Evolutionary conservation across 352 stramenopile species (phyloP).

Genomic region (Phytophthora ohioensis): DNA sequence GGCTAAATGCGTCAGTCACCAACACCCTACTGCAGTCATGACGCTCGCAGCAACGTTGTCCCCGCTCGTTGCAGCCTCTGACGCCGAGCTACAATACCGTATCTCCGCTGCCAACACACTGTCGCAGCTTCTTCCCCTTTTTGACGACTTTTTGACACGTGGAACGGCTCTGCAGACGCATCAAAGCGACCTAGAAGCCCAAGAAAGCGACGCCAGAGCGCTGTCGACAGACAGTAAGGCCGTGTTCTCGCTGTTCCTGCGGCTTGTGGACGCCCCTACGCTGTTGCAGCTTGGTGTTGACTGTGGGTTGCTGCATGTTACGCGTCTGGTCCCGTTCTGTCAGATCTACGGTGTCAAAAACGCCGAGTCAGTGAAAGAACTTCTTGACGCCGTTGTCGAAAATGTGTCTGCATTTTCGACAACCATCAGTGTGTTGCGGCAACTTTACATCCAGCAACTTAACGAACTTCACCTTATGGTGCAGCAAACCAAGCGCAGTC

Average conservation of each 20-base stretch:
- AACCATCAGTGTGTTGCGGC: slow-evolving; percentile 29
- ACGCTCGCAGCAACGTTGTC: slow-evolving; percentile 5
- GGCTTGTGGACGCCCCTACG: slow-evolving; percentile 19
- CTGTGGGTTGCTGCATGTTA: slow-evolving; percentile 52
- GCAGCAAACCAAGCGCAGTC: slow-evolving; percentile 33
- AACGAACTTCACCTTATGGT: slow-evolving; percentile 39
- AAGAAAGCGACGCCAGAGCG: neutral
- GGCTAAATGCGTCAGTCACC: neutral
- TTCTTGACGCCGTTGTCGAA: slow-evolving; percentile 40
- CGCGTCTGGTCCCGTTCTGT: slow-evolving; percentile 68
- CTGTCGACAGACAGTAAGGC: slow-evolving; percentile 22
- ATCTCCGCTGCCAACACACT: slow-evolving; percentile 2
- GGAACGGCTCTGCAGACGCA: slow-evolving; percentile 29
- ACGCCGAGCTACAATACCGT: slow-evolving; percentile 18
- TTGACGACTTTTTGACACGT: slow-evolving; percentile 50
- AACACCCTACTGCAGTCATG: slow-evolving; percentile 2
- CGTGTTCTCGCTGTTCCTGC: slow-evolving; percentile 57
- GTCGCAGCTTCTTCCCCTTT: slow-evolving; percentile 17
- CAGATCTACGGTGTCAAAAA: slow-evolving; percentile 62
- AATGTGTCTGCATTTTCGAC: slow-evolving; percentile 31
- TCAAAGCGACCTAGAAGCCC: neutral
- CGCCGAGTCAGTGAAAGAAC: slow-evolving; percentile 23
- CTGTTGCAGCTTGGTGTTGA: slow-evolving; percentile 34
- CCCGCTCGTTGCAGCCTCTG: slow-evolving; percentile 7
- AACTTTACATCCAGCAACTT: slow-evolving; percentile 60